Evolutionary conservation across 208 protist genomes (phyloP), one percentile per base, ranked within the genome.

Genomic region (Endotrypanum monterogeii): DNA sequence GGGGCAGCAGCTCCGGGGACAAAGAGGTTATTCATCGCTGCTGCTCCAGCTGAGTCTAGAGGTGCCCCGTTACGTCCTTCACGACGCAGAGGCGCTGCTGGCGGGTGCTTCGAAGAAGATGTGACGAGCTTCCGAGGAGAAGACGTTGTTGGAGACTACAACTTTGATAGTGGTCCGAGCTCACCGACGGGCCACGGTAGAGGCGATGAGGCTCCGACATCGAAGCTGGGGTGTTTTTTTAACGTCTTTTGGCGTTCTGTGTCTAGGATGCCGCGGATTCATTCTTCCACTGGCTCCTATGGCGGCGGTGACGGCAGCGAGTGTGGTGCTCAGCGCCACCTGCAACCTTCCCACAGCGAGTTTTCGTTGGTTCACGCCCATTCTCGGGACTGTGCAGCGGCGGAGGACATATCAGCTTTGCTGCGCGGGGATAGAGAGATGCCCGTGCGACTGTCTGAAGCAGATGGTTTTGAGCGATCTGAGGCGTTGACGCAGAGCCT

Each of bases 191-290:
- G 11, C 25, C 7, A 8, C 28, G 57, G 28, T 11, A n/a, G n/a
- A 16, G 28, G 3, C 5, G 57, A 62, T 35, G 57, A 11, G 57
- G 20, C 57, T 16, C 57, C 25, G 57, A 6, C 57, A 5, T 62
- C 57, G n/a, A 28, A 35, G n/a, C 30, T 62, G 25, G 57, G 28
- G 57, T 62, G 57, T 20, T 62, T 39, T 30, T 35, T 20, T 12
- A n/a, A 62, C 57, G 57, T 12, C 25, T 39, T 62, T 8, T 62
- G 57, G 57, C 57, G 57, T 30, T 62, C 57, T 30, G 57, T 62
- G 5, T 39, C 57, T 0, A 35, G 57, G 6, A 62, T 62, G 57
- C 57, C 57, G 4, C 57, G 57, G 28, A 62, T 2, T 8, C 9
- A 28, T 6, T 62, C 57, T 11, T 62, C 57, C 25, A 8, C 39